Evolutionary conservation across 345 rosid species (phyloP).

Genomic region (Citrus inodora): DNA sequence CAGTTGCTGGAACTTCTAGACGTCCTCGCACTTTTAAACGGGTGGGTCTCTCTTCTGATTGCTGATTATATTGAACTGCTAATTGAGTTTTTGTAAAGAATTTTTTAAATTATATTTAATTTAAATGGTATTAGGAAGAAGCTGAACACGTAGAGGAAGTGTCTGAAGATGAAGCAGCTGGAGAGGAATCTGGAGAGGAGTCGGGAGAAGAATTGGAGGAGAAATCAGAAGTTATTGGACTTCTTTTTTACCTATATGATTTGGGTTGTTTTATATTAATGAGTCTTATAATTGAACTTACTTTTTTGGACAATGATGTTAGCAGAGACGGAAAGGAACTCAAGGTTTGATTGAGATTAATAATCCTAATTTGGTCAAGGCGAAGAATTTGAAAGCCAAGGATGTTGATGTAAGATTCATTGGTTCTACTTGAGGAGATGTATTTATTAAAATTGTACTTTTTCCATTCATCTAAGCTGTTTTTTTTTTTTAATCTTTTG

Average conservation of each 20-base stretch:
- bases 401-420: conserved; percentile 54
- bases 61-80: not conserved
- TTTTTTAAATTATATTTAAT: not conserved
- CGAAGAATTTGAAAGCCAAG: conserved; percentile 62
- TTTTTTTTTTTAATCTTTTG: not conserved
- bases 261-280: not conserved
- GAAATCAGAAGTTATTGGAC: conserved; percentile 42
- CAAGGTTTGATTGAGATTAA: conserved; percentile 77
- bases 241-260: not conserved
- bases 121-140: conserved; percentile 37
- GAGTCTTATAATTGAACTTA: not conserved
- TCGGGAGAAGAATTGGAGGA: conserved; percentile 68
- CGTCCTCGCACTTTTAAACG: conserved; percentile 51
- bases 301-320: conserved; percentile 5
- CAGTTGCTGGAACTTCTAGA: conserved; percentile 54
- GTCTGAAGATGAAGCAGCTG: conserved; percentile 38
- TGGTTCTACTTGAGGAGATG: not conserved
- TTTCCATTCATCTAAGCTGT: not conserved
- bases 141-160: conserved; percentile 53
- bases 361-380: conserved; percentile 76
- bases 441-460: not conserved
- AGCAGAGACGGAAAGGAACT: conserved; percentile 77
- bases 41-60: conserved; percentile 21
- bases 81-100: not conserved
- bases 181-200: conserved; percentile 44